phyloP scores from a whole-genome alignment of 352 stramenopile genomes.

The Phytophthora constricta region DNA sequence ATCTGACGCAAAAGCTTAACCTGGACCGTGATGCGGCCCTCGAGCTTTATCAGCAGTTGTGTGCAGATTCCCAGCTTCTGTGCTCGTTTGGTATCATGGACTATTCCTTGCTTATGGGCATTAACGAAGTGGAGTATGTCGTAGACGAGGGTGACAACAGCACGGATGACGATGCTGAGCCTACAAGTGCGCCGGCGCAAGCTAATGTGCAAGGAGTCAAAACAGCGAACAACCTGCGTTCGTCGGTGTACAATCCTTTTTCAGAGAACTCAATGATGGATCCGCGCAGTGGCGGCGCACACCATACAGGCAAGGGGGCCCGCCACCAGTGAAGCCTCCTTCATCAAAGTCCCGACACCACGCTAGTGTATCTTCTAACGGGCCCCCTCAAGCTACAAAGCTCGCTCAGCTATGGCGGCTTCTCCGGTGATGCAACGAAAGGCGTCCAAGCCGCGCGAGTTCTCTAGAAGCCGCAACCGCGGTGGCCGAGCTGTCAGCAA shows the following conservation, averaged over 20 bases:
- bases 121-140: conserved; percentile 90
- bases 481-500: conserved; percentile 60
- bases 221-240: conserved; percentile 26
- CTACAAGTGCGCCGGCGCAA: conserved; percentile 31
- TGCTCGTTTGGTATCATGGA: conserved; percentile 93
- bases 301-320: conserved; percentile 36
- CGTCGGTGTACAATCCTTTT: conserved; percentile 66
- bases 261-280: conserved; percentile 74
- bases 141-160: conserved; percentile 69
- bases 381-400: conserved; percentile 26
- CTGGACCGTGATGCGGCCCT: conserved; percentile 73
- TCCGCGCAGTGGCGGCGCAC: conserved; percentile 41
- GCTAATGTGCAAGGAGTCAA: conserved; percentile 14
- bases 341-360: conserved; percentile 55
- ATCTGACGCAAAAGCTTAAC: conserved; percentile 90
- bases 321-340: conserved; percentile 27
- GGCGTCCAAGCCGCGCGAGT: conserved; percentile 57
- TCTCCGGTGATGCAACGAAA: conserved; percentile 48
- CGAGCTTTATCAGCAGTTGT: conserved; percentile 81
- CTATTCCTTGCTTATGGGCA: conserved; percentile 91
- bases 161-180: conserved; percentile 46
- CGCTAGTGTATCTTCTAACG: conserved; percentile 68
- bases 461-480: conserved; percentile 41
- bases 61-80: conserved; percentile 81
- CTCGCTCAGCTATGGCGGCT: conserved; percentile 20